Base-by-base conservation (phyloP, 768 basidiomycete species). In the Naganishia kalamii region DNA sequence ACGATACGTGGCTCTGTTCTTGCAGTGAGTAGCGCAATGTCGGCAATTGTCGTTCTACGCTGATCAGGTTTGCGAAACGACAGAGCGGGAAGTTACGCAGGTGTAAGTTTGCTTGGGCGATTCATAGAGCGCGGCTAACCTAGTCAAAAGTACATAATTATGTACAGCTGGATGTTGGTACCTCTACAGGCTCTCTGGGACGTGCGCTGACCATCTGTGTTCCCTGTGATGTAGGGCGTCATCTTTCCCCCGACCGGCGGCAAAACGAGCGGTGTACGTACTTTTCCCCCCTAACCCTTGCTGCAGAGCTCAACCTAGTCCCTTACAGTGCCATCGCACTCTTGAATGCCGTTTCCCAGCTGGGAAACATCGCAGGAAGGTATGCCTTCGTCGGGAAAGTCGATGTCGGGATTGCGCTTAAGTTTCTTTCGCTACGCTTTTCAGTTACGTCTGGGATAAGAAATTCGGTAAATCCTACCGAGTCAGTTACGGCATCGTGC, bases 311-410 rank as follows among this genome's bases (percentile, higher is more conserved):
- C 13, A 44, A 6, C 29, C 63, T 72, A 46, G 71, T 72, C 43
- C 37, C 19, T n/a, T 44, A 15, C 19, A 44, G 43, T 65, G 68
- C 72, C 4, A 65, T 72, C 59, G 67, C 67, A 7, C 70, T 89
- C 66, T 84, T 92, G 71, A 91, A 92, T 75, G 84, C 86, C 44
- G 85, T 90, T 72, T 87, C 87, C 10, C 86, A 89, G 72, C 81
- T 89, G 3, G 92, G 92, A 0, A 93, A 93, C 79, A 82, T 94
- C 44, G 79, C 85, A 46, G 91, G 91, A 68, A 44, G 43, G 43
- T 44, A 44, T 44, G 43, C 21, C 19, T 6, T n/a, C 8, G 17
- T 8, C 17, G 37, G 17, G 8, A 17, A 8, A 40, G 37, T 8
- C 8, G 37, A 8, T 40, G 10, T 40, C 17, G 37, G 10, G 17